Conservation (phyloP, 2,329 filamentous ascomycete genomes). For the Fusarium sp. region DNA sequence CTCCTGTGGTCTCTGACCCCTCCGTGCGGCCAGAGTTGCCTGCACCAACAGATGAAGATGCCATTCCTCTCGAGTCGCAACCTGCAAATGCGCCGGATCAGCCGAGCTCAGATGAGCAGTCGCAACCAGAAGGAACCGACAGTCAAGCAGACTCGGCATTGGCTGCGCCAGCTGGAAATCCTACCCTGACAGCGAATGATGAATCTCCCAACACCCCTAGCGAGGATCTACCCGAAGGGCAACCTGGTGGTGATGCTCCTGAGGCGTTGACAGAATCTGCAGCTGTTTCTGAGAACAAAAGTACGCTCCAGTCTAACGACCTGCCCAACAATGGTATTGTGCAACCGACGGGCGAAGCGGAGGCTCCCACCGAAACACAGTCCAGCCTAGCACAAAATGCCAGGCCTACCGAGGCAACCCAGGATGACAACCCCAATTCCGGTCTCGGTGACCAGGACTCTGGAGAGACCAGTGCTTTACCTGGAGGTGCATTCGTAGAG, state of each 20-base stretch:
- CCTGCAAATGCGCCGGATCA: not conserved
- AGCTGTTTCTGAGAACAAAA: not conserved
- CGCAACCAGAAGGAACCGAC: slow-evolving; percentile 1
- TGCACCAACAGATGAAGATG: not conserved
- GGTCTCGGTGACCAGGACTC: not conserved
- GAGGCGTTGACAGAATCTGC: not conserved
- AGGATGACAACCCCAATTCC: not conserved
- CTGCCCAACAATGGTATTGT: not conserved
- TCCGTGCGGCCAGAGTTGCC: slow-evolving; percentile 1
- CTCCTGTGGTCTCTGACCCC: slow-evolving; percentile 2
- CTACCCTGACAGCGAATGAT: not conserved
- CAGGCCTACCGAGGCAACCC: not conserved
- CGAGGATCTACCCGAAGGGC: not conserved
- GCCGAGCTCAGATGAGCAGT: not conserved
- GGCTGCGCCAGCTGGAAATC: not conserved
- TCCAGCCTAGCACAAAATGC: not conserved
- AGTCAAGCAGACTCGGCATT: slow-evolving; percentile 2
- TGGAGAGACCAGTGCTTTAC: slow-evolving; percentile 1
- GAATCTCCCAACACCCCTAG: not conserved
- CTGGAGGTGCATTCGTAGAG: slow-evolving; percentile 28
- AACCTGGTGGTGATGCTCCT: not conserved
- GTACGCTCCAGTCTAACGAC: not conserved
- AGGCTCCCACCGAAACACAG: not conserved
- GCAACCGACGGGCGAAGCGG: not conserved
- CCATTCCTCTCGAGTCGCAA: not conserved